Conservation (phyloP, 2,329 filamentous ascomycete species). For the Orbilia ellipsospora region DNA sequence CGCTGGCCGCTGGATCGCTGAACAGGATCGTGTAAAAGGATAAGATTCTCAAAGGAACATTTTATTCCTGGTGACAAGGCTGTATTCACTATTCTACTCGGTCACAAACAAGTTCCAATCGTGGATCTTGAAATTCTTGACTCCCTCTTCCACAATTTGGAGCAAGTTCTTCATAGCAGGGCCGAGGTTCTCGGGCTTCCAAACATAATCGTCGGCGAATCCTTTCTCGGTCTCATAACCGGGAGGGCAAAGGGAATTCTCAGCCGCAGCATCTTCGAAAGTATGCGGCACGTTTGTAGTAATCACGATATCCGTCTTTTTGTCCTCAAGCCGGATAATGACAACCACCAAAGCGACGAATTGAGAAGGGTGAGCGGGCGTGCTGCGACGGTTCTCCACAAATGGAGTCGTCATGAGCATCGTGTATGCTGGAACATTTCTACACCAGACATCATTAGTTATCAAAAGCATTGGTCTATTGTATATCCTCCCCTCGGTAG, state of each 20-base stretch:
- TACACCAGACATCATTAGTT: not conserved
- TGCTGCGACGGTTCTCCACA: constrained; percentile 42
- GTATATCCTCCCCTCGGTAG: not conserved
- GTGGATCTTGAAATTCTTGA: constrained; percentile 52
- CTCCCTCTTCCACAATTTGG: constrained; percentile 49
- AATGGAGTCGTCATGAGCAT: constrained; percentile 50
- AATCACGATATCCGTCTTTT: constrained; percentile 59
- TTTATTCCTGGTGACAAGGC: not conserved
- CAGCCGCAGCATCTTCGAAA: constrained; percentile 42
- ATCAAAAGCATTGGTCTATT: not conserved
- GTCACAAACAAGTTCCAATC: constrained; percentile 57
- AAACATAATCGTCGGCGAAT: constrained; percentile 38
- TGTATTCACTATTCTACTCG: constrained; percentile 26
- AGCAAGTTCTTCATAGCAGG: constrained; percentile 46
- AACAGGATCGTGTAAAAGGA: not conserved
- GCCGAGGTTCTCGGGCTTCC: constrained; percentile 32
- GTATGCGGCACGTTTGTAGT: constrained; percentile 58
- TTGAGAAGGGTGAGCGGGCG: constrained; percentile 37
- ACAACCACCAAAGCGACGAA: constrained; percentile 56
- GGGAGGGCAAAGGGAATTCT: constrained; percentile 56
- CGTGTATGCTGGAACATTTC: constrained; percentile 38
- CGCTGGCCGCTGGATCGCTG: not conserved
- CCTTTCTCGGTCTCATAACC: constrained; percentile 52
- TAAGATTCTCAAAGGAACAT: not conserved
- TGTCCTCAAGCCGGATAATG: constrained; percentile 55